Conservation (phyloP, 805 yeast species). For the Sugiyamaella qingdaonensis region DNA sequence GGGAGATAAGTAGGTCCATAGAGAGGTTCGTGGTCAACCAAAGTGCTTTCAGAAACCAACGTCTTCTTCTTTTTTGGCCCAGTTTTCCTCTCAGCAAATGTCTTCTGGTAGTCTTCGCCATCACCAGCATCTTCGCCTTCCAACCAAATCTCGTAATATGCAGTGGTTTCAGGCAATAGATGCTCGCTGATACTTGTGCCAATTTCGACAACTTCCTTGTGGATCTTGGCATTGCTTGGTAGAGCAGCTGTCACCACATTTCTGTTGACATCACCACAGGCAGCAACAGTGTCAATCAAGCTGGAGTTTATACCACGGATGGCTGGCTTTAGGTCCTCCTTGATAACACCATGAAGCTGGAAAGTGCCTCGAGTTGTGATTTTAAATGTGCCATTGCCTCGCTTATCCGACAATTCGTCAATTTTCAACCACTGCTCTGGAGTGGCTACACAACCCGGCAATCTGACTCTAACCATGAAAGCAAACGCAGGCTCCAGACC, state of each 20-base stretch:
- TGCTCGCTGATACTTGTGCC: conserved; percentile 72
- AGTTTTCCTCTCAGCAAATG: conserved; percentile 59
- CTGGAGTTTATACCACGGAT: conserved; percentile 90
- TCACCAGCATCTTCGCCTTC: conserved; percentile 78
- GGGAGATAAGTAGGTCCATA: conserved; percentile 87
- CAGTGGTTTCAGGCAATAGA: conserved; percentile 85
- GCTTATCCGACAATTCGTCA: conserved; percentile 69
- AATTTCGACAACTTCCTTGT: conserved; percentile 59
- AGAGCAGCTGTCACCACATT: conserved; percentile 91
- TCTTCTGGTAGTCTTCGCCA: conserved; percentile 57
- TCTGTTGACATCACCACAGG: conserved; percentile 98
- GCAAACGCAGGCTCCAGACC: conserved; percentile 94
- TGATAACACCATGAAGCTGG: conserved; percentile 92
- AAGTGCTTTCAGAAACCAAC: conserved; percentile 79
- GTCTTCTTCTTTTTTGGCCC: conserved; percentile 82
- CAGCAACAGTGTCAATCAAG: conserved; percentile 91
- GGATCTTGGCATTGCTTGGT: conserved; percentile 79
- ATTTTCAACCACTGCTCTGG: conserved; percentile 86
- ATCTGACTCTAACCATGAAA: conserved; percentile 94
- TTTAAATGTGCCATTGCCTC: conserved; percentile 92
- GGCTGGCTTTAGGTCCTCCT: conserved; percentile 82
- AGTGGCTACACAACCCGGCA: conserved; percentile 88
- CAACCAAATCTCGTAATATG: conserved; percentile 96
- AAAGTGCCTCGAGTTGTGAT: conserved; percentile 95
- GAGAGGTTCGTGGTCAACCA: conserved; percentile 77